Percentiles rank a stretch among this genome's conserved stretches.
Evolutionary conservation across 768 basidiomycete species (phyloP).

Genomic region (Lactarius vividus): DNA sequence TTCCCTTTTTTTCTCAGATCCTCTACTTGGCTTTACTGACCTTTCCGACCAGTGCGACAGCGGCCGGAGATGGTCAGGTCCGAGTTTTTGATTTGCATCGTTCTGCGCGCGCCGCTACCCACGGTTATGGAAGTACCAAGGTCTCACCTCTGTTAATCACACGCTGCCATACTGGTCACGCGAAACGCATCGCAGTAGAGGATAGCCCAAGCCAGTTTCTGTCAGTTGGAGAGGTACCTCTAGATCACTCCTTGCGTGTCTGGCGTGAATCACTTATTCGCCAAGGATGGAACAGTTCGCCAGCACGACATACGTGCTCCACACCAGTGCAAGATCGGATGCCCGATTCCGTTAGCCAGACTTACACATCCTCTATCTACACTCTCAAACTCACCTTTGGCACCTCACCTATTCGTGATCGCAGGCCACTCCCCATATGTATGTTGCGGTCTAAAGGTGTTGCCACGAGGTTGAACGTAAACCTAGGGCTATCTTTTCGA

Average conservation of each 20-base stretch:
- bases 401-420: constrained; percentile 82
- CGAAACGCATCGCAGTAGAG: constrained; percentile 79
- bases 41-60: constrained; percentile 51
- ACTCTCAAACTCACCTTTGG: constrained; percentile 70
- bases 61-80: constrained; percentile 73
- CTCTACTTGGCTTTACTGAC: constrained; percentile 16
- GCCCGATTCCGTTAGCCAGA: constrained; percentile 70
- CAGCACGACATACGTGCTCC: constrained; percentile 79
- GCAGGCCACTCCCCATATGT: constrained; percentile 80
- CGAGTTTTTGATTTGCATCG: constrained; percentile 67
- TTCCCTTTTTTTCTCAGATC: neutral
- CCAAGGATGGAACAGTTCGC: constrained; percentile 79
- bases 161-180: constrained; percentile 67
- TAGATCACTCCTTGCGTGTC: constrained; percentile 28
- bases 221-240: constrained; percentile 68
- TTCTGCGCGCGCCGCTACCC: neutral
- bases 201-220: constrained; percentile 74
- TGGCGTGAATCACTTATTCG: constrained; percentile 31
- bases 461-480: constrained; percentile 24
- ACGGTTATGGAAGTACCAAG: neutral
- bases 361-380: constrained; percentile 67
- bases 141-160: constrained; percentile 43
- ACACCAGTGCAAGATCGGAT: constrained; percentile 61
- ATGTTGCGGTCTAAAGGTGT: constrained; percentile 33
- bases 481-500: constrained; percentile 79